Percentiles rank a stretch among this genome's conserved stretches.
Conservation (phyloP, 495 filamentous ascomycete genomes). For the Aspergillus incahuasiensis region DNA sequence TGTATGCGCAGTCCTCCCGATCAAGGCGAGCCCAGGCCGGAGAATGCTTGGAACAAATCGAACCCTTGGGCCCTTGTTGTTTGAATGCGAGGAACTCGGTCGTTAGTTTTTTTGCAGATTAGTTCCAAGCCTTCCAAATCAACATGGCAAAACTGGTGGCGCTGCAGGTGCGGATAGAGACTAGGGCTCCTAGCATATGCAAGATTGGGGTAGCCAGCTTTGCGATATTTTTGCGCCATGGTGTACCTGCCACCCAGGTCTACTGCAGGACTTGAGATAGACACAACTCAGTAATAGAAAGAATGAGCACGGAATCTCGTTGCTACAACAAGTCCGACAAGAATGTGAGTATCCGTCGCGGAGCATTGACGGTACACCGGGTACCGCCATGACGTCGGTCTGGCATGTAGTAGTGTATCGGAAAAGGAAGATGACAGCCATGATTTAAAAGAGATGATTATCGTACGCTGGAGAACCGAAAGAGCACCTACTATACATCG, state of each 20-base stretch:
- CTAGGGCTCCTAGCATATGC: not conserved
- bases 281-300: not conserved
- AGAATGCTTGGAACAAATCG: constrained; percentile 13
- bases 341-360: not conserved
- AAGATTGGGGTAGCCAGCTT: not conserved
- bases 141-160: constrained; percentile 7
- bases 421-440: not conserved
- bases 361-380: too few species aligned
- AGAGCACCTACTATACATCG: not conserved
- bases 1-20: not conserved
- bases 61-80: not conserved
- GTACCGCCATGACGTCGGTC: too few species aligned
- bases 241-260: not conserved
- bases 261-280: not conserved
- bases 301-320: constrained; percentile 2
- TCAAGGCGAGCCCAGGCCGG: not conserved
- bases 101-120: not conserved
- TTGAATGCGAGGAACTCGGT: not conserved
- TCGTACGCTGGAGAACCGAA: not conserved
- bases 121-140: not conserved
- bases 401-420: not conserved
- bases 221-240: not conserved
- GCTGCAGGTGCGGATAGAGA: constrained; percentile 7
- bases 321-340: not conserved
- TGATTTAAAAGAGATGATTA: not conserved